Conservation (phyloP, 2,329 filamentous ascomycete species). For the Colletotrichum sp. region DNA sequence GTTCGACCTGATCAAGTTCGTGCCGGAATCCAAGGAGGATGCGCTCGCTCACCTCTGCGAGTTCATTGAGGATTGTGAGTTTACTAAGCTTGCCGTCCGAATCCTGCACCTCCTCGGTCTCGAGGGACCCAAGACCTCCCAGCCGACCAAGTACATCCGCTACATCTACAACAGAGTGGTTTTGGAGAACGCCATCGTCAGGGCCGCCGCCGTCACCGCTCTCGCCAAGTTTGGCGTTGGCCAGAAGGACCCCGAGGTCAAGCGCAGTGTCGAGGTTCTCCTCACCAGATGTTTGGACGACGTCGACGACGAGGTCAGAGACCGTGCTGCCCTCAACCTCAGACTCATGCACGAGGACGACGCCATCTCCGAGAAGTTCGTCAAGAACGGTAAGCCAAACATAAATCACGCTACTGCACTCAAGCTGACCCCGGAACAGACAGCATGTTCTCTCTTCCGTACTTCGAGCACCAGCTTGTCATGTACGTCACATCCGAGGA, state of each 20-base stretch:
- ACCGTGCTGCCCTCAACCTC: conserved; percentile 91
- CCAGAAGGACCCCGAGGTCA: conserved; percentile 95
- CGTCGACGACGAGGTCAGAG: conserved; percentile 95
- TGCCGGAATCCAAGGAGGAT: conserved; percentile 82
- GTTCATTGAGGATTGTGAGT: conserved; percentile 99
- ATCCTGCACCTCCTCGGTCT: conserved; percentile 93
- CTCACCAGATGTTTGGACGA: conserved; percentile 94
- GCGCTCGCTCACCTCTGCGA: conserved; percentile 96
- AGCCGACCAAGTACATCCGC: conserved; percentile 97
- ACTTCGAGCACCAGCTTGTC: conserved; percentile 95
- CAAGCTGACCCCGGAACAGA: conserved; percentile 56
- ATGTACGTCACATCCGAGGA: conserved; percentile 96
- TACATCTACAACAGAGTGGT: conserved; percentile 99
- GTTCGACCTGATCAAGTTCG: conserved; percentile 99
- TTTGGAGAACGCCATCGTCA: conserved; percentile 93
- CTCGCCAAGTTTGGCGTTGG: conserved; percentile 97
- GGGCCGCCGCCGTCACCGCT: conserved; percentile 93
- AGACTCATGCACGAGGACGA: conserved; percentile 92
- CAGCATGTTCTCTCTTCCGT: conserved; percentile 92
- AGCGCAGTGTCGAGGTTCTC: conserved; percentile 91
- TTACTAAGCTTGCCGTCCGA: conserved; percentile 95
- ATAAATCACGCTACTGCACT: not conserved
- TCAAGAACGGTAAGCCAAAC: conserved; percentile 80
- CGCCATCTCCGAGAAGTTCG: conserved; percentile 83
- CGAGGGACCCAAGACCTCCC: conserved; percentile 92